Evolutionary conservation across 768 basidiomycete genomes (phyloP), one percentile per base, ranked within the genome.

Genomic region (Obba rivulosa): DNA sequence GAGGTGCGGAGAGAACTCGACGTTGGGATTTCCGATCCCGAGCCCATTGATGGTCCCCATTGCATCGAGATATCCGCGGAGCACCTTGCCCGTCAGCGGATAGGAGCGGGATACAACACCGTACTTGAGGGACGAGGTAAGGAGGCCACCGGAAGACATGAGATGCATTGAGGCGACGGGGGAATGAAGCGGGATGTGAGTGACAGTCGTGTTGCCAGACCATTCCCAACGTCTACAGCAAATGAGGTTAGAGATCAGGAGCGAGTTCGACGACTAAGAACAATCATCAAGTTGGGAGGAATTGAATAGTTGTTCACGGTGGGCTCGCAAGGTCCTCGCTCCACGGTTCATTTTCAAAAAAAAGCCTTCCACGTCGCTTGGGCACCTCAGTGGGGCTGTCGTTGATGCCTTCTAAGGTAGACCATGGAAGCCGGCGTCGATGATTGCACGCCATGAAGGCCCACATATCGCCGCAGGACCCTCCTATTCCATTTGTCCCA

Each of bases 41-140:
- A 80, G 54, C 5, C 81, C 83, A 35, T 74, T 68, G 10, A 77
- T 74, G 9, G 75, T 69, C 5, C 80, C 81, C 2, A 79, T 73
- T 3, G 84, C 77, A 42, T 87, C 80, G 8, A 91, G 70, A 55
- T 75, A 87, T 0, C 88, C 89, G 23, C 80, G 73, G 8, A 88
- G 66, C 43, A 89, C 68, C 57, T 79, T 84, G 41, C 86, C 87
- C 2, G 72, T 81, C 22, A 87, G 69, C 0, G 87, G 85, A 25
- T 81, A 60, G 10, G 87, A 90, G 24, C 89, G 84, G 1, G 85
- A 72, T 28, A 90, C 80, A 48, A 85, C 71, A 17, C 87, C 89
- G 49, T 85, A 83, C 39, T 75, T 71, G 40, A 84, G 62, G 14
- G 83, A 88, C 0, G 80, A 74, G 0, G 80, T 70, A 38, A 92